Conservation (phyloP, 169 alveolate genomes). For the Eimeria acervulina region DNA sequence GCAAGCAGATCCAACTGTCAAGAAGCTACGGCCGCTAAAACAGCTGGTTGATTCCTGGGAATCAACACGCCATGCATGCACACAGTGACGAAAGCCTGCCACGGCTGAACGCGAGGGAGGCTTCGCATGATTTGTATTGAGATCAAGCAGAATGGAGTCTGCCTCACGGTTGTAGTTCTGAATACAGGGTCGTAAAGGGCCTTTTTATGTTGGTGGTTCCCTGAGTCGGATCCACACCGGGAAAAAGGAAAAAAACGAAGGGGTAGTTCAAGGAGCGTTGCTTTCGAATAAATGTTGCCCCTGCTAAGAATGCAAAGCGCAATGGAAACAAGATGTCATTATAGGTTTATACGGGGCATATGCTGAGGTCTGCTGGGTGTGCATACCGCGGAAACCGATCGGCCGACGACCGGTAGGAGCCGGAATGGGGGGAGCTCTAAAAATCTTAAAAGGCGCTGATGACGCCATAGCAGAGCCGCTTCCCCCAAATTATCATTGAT, state of each 20-base stretch:
- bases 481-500: neutral
- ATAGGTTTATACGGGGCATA: neutral
- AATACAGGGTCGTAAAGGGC: constrained; percentile 92
- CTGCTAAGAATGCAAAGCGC: neutral
- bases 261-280: neutral
- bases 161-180: constrained; percentile 92
- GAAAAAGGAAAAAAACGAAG: neutral
- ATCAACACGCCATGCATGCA: neutral
- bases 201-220: constrained; percentile 92
- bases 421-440: constrained; percentile 80
- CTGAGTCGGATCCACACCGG: constrained; percentile 82
- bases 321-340: neutral
- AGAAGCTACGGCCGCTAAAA: neutral
- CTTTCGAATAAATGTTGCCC: neutral
- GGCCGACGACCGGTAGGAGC: constrained; percentile 81
- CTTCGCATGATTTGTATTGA: neutral
- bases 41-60: neutral
- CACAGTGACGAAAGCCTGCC: neutral
- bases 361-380: neutral
- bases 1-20: neutral
- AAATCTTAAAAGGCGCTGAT: constrained; percentile 64
- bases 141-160: neutral
- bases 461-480: constrained; percentile 43
- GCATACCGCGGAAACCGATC: constrained; percentile 81
- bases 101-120: neutral